A percentile compares a stretch with the other conserved stretches of the same genome.
Conservation (phyloP, 768 basidiomycete genomes). For the Tylopilus balloui region DNA sequence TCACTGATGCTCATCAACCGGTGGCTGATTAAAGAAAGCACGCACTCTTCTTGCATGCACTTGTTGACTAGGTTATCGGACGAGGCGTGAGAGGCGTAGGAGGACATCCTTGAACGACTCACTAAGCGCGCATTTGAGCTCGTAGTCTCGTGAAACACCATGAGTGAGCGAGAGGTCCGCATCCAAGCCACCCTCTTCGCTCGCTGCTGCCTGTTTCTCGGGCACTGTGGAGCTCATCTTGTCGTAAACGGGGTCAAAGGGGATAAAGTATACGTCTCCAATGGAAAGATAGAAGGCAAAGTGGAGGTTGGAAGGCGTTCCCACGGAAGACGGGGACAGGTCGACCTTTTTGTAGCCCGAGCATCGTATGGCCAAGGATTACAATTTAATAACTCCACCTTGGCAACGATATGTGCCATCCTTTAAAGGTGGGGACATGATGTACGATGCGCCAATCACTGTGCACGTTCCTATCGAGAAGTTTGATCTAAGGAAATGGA, state of each 20-base stretch:
- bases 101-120: conserved; percentile 1
- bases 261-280: neutral
- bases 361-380: neutral
- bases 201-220: conserved; percentile 15
- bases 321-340: conserved; percentile 6
- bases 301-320: conserved; percentile 7
- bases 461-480: neutral
- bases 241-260: neutral
- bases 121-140: conserved; percentile 34
- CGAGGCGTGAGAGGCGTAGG: neutral
- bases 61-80: conserved; percentile 36
- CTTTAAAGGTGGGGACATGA: neutral
- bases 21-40: conserved; percentile 6
- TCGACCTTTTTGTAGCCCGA: conserved; percentile 15
- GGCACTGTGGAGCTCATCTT: conserved; percentile 3
- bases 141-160: conserved; percentile 31
- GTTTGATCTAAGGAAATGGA: neutral
- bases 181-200: conserved; percentile 14
- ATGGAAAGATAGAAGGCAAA: neutral
- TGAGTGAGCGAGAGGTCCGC: conserved; percentile 8
- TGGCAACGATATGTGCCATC: neutral
- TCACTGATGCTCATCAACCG: conserved; percentile 1
- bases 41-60: conserved; percentile 44
- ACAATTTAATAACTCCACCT: conserved; percentile 4
- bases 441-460: neutral